Base-by-base conservation (phyloP, 73 alveolate species). In the Symbiodinium natans region DNA sequence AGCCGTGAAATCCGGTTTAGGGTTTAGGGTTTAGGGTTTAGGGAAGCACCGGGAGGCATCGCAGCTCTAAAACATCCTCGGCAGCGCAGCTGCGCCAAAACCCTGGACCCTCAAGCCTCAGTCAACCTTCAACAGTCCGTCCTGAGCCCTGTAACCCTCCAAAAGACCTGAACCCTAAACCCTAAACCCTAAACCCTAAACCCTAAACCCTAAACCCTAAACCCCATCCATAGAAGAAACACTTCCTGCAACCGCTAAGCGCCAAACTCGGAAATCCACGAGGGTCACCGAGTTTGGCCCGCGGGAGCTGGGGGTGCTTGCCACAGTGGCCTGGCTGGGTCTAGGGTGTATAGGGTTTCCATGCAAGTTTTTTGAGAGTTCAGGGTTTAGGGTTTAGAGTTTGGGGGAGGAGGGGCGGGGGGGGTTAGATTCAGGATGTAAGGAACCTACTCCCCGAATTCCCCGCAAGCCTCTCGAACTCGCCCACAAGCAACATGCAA, bases 291-390 rank as follows among this genome's bases (percentile, higher is more conserved):
- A 63, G 33, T 63, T 88, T 11, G 86, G 71, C 19, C 95, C 95
- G 17, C 63, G 86, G 71, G 95, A 56, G 95, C 85, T 88, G 9
- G 95, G 95, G 46, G 71, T 88, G 33, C 34, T 88, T 31, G 95
- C 54, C 41, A 59, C 71, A 73, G 95, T 40, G 31, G 82, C 82
- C 8, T 63, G 82, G 40, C 39, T 27, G 36, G 11, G 82, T 3
- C 11, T 2, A n/a, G n/a, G n/a, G n/a, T n/a, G n/a, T 21, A 13
- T 46, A 46, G 59, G 59, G 59, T 46, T 59, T 59, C 31, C 33
- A 8, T 59, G 36, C 31, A 17, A 9, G 77, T 15, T 15, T 4
- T 8, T 0, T 59, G 10, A 27, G 21, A 0, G 77, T 27, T 59
- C 9, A 46, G 59, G 59, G 59, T 46, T 2, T 46, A 19, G 59